Evolutionary conservation across 2,329 filamentous ascomycete genomes (phyloP).

Genomic region (Teratosphaeria gauchensis): DNA sequence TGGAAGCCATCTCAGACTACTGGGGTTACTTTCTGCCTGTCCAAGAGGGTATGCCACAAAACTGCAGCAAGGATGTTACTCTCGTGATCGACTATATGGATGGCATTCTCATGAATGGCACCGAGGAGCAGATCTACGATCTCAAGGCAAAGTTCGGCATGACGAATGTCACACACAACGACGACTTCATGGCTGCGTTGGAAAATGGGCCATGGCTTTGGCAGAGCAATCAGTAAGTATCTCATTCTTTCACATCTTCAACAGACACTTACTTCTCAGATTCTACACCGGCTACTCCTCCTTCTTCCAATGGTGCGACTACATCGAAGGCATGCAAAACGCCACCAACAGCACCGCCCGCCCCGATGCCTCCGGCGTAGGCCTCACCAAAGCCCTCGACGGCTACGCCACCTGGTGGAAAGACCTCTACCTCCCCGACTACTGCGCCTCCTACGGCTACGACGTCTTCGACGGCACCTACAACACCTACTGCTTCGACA

Average conservation of each 20-base stretch:
- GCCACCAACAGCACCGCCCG: slow-evolving; percentile 17
- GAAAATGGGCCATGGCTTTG: slow-evolving; percentile 49
- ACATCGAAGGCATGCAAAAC: slow-evolving; percentile 22
- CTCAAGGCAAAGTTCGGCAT: slow-evolving; percentile 47
- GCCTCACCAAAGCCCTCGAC: slow-evolving; percentile 42
- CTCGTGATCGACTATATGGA: slow-evolving; percentile 44
- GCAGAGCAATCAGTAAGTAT: slow-evolving; percentile 32
- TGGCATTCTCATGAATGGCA: slow-evolving; percentile 20
- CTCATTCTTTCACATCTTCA: background rate
- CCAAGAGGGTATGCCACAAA: slow-evolving; percentile 48
- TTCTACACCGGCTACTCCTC: slow-evolving; percentile 15
- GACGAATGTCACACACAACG: slow-evolving; percentile 39
- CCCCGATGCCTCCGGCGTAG: slow-evolving; percentile 40
- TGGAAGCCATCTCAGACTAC: slow-evolving; percentile 47
- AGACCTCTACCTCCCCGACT: slow-evolving; percentile 35
- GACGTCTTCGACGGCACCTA: slow-evolving; percentile 31
- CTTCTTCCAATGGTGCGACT: slow-evolving; percentile 39
- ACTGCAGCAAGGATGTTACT: slow-evolving; percentile 46
- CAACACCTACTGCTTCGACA: slow-evolving; percentile 44
- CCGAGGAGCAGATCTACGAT: slow-evolving; percentile 23
- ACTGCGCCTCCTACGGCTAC: slow-evolving; percentile 42
- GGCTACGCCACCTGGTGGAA: slow-evolving; percentile 49
- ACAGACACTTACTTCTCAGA: background rate
- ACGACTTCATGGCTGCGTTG: slow-evolving; percentile 46
- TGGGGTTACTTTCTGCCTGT: slow-evolving; percentile 51